A percentile compares a stretch with the other conserved stretches of the same genome.
Evolutionary conservation across 148 eudicot species (phyloP).

Genomic region (Gaultheria prostrata): DNA sequence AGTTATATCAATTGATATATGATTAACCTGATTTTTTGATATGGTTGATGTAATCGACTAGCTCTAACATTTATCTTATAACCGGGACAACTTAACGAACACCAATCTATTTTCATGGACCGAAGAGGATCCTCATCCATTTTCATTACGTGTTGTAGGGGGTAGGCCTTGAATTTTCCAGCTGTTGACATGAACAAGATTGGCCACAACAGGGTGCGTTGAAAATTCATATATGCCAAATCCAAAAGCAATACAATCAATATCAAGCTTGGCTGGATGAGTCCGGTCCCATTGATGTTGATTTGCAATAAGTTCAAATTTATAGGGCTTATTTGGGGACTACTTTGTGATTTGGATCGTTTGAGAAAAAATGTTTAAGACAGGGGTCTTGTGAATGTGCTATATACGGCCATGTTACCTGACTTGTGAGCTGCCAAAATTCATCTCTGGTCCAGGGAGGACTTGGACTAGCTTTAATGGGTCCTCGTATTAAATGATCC

Average conservation of each 20-base stretch:
- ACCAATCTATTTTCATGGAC: no score
- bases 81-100: no score
- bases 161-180: constrained; percentile 1
- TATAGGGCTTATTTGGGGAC: neutral
- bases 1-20: no score
- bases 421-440: constrained; percentile 15
- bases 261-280: constrained; percentile 1
- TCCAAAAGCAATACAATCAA: neutral
- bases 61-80: no score
- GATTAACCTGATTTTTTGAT: no score
- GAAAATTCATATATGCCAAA: neutral
- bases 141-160: neutral
- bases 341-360: neutral
- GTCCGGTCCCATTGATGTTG: neutral
- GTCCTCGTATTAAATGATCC: constrained; percentile 12
- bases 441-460: neutral
- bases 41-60: no score
- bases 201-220: neutral
- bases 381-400: constrained; percentile 16
- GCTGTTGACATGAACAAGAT: neutral
- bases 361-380: neutral
- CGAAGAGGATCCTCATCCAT: no score
- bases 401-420: neutral
- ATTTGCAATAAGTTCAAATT: neutral
- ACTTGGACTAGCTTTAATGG: constrained; percentile 18